phyloP scores from a whole-genome alignment of 345 rosid species.

The Jatropha curcas region DNA sequence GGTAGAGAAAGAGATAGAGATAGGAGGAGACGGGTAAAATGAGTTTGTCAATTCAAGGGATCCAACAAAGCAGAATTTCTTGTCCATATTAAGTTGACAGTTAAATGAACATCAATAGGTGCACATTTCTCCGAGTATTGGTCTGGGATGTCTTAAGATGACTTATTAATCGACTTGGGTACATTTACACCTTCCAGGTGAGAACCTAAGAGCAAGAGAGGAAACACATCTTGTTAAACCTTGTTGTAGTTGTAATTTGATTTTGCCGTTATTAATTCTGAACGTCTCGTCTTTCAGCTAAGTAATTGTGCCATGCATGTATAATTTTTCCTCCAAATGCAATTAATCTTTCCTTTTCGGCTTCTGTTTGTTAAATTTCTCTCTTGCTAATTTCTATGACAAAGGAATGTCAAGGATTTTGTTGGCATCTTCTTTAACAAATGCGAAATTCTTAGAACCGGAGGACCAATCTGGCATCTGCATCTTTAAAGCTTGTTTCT shows the following conservation, averaged over 20 bases:
- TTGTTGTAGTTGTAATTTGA: constrained; percentile 1
- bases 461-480: no score
- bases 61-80: not conserved
- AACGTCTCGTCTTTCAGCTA: no score
- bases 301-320: not conserved
- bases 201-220: not conserved
- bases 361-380: not conserved
- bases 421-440: no score
- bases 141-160: not conserved
- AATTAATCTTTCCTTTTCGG: not conserved
- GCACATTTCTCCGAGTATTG: no score
- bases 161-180: not conserved
- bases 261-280: not conserved
- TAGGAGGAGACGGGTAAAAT: constrained; percentile 62
- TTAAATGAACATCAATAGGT: no score
- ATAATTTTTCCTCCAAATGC: not conserved
- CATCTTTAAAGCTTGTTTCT: no score
- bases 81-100: no score
- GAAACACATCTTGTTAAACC: no score
- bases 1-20: constrained; percentile 74
- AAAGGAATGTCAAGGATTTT: no score
- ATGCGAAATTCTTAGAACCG: no score
- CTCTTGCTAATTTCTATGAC: no score
- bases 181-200: not conserved
- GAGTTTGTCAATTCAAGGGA: not conserved